Percentiles rank a stretch among this genome's conserved stretches.
Conservation (phyloP, 306 rosid species). For the Trichosanthes cucumerina region DNA sequence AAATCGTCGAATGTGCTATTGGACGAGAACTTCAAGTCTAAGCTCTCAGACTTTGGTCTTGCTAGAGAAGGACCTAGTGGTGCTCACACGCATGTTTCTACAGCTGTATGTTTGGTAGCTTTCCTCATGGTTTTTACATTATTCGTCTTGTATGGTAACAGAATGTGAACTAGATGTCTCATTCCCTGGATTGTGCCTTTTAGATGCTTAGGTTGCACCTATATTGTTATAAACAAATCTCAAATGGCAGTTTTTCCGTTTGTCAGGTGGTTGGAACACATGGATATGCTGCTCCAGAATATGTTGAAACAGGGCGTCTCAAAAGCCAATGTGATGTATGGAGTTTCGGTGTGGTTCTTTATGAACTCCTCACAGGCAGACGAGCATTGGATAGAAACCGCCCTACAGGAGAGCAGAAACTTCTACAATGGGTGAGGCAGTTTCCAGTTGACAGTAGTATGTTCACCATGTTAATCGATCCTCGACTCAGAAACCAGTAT, state of each 20-base stretch:
- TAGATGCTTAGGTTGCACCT: not conserved
- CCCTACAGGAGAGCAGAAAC: conserved; percentile 55
- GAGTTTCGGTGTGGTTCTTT: conserved; percentile 92
- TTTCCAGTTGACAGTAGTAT: conserved; percentile 51
- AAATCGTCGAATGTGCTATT: conserved; percentile 80
- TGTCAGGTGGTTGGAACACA: conserved; percentile 83
- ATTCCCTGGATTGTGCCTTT: not conserved
- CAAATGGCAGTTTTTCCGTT: not conserved
- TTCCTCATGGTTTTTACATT: not conserved
- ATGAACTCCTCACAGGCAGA: conserved; percentile 88
- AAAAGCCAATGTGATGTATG: conserved; percentile 57
- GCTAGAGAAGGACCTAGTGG: conserved; percentile 96
- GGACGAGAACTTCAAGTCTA: conserved; percentile 57
- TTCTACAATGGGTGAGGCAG: conserved; percentile 63
- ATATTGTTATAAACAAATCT: not conserved
- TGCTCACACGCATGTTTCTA: conserved; percentile 76
- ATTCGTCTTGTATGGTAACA: not conserved
- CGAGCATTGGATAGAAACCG: conserved; percentile 48
- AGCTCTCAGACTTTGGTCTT: conserved; percentile 96
- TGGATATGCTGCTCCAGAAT: conserved; percentile 97
- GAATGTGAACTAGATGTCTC: not conserved
- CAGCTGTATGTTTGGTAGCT: conserved; percentile 48
- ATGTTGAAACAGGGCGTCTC: conserved; percentile 73
- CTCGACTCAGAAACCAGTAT: conserved; percentile 49
- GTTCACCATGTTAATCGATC: conserved; percentile 70